These are phyloP conservation scores for Mycothermus thermophilus DNA, from an alignment of 495 filamentous ascomycete genomes.

Conservation along the genomic window DNA sequence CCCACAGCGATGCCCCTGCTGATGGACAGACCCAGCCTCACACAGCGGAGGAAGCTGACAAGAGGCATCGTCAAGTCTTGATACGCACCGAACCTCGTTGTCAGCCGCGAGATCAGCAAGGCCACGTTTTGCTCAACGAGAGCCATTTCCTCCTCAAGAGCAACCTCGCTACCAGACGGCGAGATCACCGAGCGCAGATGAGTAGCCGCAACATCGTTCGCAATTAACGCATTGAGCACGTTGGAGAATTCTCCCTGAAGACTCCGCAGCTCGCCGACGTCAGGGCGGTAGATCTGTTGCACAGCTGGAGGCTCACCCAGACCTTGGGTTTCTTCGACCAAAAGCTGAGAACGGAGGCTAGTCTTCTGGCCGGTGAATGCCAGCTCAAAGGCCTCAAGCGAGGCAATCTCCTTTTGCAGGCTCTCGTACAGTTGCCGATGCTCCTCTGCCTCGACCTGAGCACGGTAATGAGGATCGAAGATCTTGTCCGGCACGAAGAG, in stretches of 20 bases:
- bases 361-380: conserved; percentile 52
- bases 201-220: conserved; percentile 35
- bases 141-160: conserved; percentile 36
- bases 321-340: conserved; percentile 42
- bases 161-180: conserved; percentile 12
- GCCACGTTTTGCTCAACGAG: conserved; percentile 59
- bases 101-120: conserved; percentile 52
- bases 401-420: conserved; percentile 42
- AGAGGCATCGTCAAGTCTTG: conserved; percentile 71
- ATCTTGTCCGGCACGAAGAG: conserved; percentile 77
- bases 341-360: conserved; percentile 45
- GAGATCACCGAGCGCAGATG: conserved; percentile 20
- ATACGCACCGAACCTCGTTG: conserved; percentile 54
- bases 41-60: conserved; percentile 65
- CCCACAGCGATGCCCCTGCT: conserved; percentile 27
- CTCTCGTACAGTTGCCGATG: conserved; percentile 42
- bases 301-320: conserved; percentile 49
- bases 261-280: conserved; percentile 47
- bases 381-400: conserved; percentile 50
- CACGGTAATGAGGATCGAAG: conserved; percentile 71
- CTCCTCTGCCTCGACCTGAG: conserved; percentile 55
- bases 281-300: conserved; percentile 52
- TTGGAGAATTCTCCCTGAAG: conserved; percentile 74
- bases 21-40: conserved; percentile 63
- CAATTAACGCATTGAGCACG: conserved; percentile 51